Base-by-base conservation (phyloP, 768 basidiomycete genomes). In the Trichaptum fuscoviolaceum region DNA sequence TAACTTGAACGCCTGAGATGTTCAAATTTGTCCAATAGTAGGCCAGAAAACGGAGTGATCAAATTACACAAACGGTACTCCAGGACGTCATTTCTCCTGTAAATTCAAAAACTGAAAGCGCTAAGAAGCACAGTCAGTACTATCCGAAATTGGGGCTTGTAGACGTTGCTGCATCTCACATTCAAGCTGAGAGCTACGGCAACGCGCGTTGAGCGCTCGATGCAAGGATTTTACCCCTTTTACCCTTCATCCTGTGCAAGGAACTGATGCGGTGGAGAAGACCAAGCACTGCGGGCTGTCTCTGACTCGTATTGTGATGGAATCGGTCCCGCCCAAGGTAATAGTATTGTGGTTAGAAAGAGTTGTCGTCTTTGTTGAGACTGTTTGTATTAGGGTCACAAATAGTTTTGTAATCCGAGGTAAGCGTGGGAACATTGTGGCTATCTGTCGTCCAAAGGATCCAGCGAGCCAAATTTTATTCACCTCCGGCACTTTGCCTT, bases 401-500 rank as follows among this genome's bases (percentile, higher is more conserved):
- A 52, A 52, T 52, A 52, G 42, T 2, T 52, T 52, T 52, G 42
- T 52, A 52, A 52, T 52, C 30, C 30, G 8, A 30, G 42, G 20
- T 52, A 52, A 52, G 42, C 42, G 42, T 52, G 42, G 42, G 42
- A 52, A 52, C 2, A 20, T 20, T 52, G 42, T 52, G 42, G 42
- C 42, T 52, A 52, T 20, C 20, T 6, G 12, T 20, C 15, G 42
- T 20, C 42, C 42, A 52, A 52, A 52, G 42, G 42, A 12, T 52
- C 15, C 42, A 6, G 42, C 42, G 42, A 52, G 42, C 42, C 42
- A 52, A 52, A 52, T 52, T 52, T 52, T 52, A 52, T 52, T 52
- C 42, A 52, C 42, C 42, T 52, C 42, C 42, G 42, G 42, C 42
- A 52, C 42, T 52, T 61, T 61, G 59, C 59, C 59, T 61, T 20